Evolutionary conservation across 257 asterid genomes (phyloP).

Genomic region (Striga asiatica): DNA sequence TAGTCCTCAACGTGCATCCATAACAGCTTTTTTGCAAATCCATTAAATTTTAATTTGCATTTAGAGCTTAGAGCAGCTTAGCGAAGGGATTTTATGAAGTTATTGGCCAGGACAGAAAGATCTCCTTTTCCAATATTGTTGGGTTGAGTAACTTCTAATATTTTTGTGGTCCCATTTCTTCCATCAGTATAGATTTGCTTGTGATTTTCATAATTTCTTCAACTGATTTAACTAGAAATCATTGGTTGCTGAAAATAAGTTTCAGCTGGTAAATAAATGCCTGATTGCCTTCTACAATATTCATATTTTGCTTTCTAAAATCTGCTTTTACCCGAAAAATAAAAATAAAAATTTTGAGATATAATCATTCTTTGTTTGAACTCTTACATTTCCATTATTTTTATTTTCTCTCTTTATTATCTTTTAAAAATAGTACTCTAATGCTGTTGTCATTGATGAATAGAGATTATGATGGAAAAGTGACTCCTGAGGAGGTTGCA

Average conservation of each 20-base stretch:
- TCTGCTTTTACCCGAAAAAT: no score
- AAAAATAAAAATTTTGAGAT: no score
- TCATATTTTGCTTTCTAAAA: no score
- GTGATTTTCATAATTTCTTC: neutral
- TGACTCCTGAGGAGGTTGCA: constrained; percentile 94
- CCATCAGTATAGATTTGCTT: neutral
- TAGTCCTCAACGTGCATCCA: neutral
- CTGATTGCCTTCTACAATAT: no score
- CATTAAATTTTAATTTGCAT: neutral
- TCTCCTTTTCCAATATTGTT: no score
- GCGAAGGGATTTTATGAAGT: no score
- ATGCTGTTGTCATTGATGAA: constrained; percentile 4
- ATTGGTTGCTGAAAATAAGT: neutral
- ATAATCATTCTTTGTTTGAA: neutral
- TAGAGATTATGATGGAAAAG: constrained; percentile 97
- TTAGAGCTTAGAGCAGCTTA: neutral
- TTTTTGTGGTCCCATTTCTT: no score
- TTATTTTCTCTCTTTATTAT: neutral
- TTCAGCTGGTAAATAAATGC: no score
- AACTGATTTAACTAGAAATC: constrained; percentile 1
- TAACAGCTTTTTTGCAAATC: neutral
- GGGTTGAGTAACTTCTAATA: no score
- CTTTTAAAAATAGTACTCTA: neutral
- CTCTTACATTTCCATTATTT: neutral
- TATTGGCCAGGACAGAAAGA: no score